These are phyloP conservation scores for Dothiorella sarmentorum DNA, from an alignment of 2,329 filamentous ascomycete genomes.

Conservation along the genomic window DNA sequence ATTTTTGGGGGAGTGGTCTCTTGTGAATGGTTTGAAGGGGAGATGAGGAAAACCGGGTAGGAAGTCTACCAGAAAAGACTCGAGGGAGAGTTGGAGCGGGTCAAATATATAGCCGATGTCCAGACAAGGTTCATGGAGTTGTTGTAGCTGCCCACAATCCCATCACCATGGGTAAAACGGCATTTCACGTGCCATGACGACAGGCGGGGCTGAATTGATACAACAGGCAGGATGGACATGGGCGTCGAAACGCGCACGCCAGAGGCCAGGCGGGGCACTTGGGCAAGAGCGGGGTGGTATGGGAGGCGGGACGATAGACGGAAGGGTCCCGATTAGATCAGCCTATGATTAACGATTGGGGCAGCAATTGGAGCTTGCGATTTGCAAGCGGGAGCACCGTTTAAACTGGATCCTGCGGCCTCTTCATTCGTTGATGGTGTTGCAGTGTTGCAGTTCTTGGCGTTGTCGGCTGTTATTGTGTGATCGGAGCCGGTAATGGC, in stretches of 20 bases:
- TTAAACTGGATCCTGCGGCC: not conserved
- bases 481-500: not conserved
- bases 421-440: not conserved
- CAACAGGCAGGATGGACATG: not conserved
- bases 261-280: not conserved
- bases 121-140: not conserved
- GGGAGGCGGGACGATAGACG: not conserved
- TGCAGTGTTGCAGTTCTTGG: not conserved
- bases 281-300: not conserved
- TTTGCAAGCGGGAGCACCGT: not conserved
- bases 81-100: not conserved
- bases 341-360: not conserved
- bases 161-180: conserved; percentile 1
- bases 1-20: not conserved
- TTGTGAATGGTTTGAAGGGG: not conserved
- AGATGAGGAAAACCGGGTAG: not conserved
- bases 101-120: not conserved
- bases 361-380: not conserved
- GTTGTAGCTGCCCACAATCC: not conserved
- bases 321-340: not conserved
- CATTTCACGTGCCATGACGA: conserved; percentile 13
- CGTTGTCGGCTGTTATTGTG: not conserved
- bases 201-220: not conserved
- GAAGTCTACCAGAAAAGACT: not conserved
- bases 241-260: not conserved